Conservation (phyloP, 176 grass and related monocot species). For the Raddia distichophylla region DNA sequence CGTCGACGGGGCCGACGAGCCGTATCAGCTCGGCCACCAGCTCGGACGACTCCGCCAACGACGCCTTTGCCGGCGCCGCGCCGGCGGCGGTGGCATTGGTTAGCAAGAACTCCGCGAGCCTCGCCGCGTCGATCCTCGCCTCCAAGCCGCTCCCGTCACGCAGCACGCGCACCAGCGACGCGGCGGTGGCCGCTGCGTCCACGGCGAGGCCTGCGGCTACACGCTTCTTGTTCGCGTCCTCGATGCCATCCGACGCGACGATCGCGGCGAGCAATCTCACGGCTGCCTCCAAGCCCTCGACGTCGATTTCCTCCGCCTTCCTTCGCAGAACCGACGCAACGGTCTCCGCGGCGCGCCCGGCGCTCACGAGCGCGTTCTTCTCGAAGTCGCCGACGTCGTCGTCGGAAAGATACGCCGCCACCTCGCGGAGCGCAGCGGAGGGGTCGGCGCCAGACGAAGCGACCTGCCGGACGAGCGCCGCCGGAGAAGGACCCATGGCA, state of each 20-base stretch:
- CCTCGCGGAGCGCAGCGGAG: constrained; percentile 38
- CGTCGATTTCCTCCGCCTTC: constrained; percentile 16
- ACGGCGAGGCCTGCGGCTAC: constrained; percentile 43
- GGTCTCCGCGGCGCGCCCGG: constrained; percentile 49
- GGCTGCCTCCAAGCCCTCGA: constrained; percentile 44
- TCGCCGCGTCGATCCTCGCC: constrained; percentile 58
- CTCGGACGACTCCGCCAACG: constrained; percentile 45
- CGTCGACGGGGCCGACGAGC: constrained; percentile 57
- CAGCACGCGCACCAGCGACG: constrained; percentile 62
- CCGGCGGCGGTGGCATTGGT: constrained; percentile 20
- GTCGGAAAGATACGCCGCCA: constrained; percentile 65
- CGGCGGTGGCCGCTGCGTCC: constrained; percentile 33
- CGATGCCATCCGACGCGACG: constrained; percentile 52
- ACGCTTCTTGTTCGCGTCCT: constrained; percentile 65
- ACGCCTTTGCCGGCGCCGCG: not conserved
- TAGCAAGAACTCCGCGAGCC: constrained; percentile 57
- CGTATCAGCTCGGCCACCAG: constrained; percentile 66
- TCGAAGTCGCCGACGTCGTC: constrained; percentile 83
- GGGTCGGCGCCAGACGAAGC: constrained; percentile 44
- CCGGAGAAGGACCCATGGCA: not conserved
- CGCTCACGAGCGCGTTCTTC: constrained; percentile 67
- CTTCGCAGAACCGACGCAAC: constrained; percentile 55
- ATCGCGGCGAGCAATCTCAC: constrained; percentile 57
- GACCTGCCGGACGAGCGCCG: constrained; percentile 47
- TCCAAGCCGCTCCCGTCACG: constrained; percentile 40